Evolutionary conservation across 306 rosid genomes (phyloP).

Genomic region (Notholithocarpus densiflorus): DNA sequence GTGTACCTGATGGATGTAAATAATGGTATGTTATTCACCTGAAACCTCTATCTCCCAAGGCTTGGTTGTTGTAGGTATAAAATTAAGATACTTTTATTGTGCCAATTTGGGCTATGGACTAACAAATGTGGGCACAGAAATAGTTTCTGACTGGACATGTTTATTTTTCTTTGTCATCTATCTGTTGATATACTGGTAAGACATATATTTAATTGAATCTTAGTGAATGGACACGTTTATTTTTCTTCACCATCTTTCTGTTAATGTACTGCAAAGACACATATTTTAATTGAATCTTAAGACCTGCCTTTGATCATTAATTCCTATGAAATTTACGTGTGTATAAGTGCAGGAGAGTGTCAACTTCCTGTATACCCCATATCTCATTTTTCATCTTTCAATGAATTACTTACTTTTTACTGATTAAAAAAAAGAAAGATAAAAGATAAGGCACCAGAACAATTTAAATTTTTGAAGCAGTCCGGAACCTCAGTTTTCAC

Average conservation of each 20-base stretch:
- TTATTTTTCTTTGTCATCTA: neutral
- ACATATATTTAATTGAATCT: no score
- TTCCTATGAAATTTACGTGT: neutral
- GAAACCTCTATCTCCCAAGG: slow-evolving; percentile 7
- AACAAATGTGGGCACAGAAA: neutral
- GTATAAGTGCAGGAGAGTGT: neutral
- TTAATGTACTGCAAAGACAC: neutral
- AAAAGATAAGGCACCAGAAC: neutral
- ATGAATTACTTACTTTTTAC: neutral
- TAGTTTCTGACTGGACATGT: neutral
- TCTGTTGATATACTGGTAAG: no score
- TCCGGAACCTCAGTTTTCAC: neutral
- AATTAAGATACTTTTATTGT: no score
- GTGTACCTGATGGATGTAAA: slow-evolving; percentile 84
- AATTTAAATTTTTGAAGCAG: neutral
- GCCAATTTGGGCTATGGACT: neutral
- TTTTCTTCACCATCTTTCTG: no score
- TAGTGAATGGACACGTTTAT: neutral
- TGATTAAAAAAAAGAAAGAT: no score
- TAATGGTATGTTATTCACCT: slow-evolving; percentile 49
- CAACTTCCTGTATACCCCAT: neutral
- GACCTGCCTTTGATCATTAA: neutral
- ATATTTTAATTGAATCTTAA: neutral
- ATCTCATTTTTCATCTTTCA: no score
- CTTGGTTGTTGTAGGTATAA: no score